A percentile compares a stretch with the other conserved stretches of the same genome.
Evolutionary conservation across 139 green algal species (phyloP).

Genomic region (Auxenochlorella protothecoides): DNA sequence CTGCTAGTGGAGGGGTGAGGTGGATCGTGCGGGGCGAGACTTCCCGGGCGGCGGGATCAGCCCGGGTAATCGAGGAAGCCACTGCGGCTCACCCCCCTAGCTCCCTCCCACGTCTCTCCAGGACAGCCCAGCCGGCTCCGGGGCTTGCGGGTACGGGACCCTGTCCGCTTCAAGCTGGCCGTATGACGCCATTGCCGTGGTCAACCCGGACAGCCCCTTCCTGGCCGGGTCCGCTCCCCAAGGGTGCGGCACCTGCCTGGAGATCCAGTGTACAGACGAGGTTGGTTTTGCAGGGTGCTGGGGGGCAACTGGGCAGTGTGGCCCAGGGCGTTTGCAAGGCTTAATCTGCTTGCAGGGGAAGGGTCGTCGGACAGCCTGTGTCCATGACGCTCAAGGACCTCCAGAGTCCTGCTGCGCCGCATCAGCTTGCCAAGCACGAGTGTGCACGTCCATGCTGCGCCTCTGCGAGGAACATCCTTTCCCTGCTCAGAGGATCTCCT

Average conservation of each 20-base stretch:
- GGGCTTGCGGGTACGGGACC: conserved; percentile 12
- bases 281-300: neutral
- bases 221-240: neutral
- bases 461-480: too few relatives aligned
- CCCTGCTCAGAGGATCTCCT: too few relatives aligned
- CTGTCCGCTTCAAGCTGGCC: conserved; percentile 1
- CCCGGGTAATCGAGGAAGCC: too few relatives aligned
- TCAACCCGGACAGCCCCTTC: conserved; percentile 8
- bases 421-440: neutral
- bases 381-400: neutral
- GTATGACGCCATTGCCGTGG: neutral
- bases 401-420: neutral
- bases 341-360: too few relatives aligned
- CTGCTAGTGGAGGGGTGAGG: too few relatives aligned
- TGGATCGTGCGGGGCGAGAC: too few relatives aligned
- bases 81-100: too few relatives aligned
- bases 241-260: conserved; percentile 12
- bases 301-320: too few relatives aligned
- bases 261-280: conserved; percentile 8
- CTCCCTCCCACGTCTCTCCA: neutral
- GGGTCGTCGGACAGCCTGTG: too few relatives aligned
- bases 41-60: too few relatives aligned
- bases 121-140: neutral
- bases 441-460: too few relatives aligned
- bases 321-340: too few relatives aligned